Conservation (phyloP, 495 filamentous ascomycete genomes). For the Tuber aestivum region DNA sequence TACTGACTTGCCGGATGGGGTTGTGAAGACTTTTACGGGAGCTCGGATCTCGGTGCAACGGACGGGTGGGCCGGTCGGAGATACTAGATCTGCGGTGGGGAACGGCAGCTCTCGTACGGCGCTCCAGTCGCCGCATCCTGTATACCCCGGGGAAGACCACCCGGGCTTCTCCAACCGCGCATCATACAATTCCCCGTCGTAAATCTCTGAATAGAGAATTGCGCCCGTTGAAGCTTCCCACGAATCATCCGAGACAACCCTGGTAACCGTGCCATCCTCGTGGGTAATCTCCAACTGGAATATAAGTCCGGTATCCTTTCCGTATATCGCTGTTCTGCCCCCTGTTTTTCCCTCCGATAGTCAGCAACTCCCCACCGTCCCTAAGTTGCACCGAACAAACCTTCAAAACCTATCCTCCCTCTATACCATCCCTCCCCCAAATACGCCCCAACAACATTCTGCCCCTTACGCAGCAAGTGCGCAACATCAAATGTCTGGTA, state of each 20-base stretch:
- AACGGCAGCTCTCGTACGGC: neutral
- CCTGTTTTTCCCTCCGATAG: constrained; percentile 12
- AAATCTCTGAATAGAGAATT: constrained; percentile 49
- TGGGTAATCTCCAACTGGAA: constrained; percentile 47
- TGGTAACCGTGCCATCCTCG: constrained; percentile 33
- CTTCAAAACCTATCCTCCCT: constrained; percentile 48
- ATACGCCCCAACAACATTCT: constrained; percentile 49
- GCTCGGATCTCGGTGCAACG: neutral
- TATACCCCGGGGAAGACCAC: constrained; percentile 32
- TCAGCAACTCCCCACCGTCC: neutral
- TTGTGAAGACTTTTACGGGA: constrained; percentile 34
- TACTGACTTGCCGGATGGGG: constrained; percentile 47
- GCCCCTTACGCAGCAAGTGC: constrained; percentile 41
- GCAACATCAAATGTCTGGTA: constrained; percentile 54
- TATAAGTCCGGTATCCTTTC: constrained; percentile 48
- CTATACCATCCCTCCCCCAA: constrained; percentile 55
- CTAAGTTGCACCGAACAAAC: neutral
- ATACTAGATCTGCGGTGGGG: neutral
- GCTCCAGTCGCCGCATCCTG: constrained; percentile 22
- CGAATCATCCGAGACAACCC: constrained; percentile 45
- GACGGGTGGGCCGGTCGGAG: neutral
- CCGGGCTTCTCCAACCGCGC: constrained; percentile 37
- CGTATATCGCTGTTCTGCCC: constrained; percentile 46
- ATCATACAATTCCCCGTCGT: constrained; percentile 53
- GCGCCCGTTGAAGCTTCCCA: constrained; percentile 48